These are phyloP conservation scores for Emmonsiellopsis sp. DNA, from an alignment of 2,329 filamentous ascomycete genomes.

Conservation along the genomic window DNA sequence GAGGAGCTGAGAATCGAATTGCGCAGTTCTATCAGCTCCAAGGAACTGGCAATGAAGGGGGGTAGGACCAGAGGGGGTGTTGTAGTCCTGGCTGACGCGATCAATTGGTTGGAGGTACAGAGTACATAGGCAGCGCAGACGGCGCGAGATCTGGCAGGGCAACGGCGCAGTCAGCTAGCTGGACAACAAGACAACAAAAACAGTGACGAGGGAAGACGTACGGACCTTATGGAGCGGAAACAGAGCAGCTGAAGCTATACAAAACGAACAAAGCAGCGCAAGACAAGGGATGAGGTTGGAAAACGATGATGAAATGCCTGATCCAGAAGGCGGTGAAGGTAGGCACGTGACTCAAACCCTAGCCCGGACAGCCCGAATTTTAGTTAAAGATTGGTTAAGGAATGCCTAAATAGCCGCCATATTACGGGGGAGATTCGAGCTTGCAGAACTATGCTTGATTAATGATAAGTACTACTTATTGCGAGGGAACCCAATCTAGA, in stretches of 20 bases:
- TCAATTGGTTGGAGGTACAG: not conserved
- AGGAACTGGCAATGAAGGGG: no score
- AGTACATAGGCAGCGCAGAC: not conserved
- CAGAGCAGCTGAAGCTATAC: not conserved
- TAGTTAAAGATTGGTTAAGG: not conserved
- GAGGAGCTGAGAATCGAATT: no score
- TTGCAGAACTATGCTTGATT: no score
- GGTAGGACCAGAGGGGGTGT: no score
- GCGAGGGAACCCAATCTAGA: no score
- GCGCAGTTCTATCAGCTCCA: no score
- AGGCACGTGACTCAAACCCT: not conserved
- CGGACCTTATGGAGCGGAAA: not conserved
- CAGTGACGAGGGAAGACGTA: not conserved
- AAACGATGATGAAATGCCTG: slow-evolving; percentile 1
- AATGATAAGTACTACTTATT: no score
- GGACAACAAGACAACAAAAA: not conserved
- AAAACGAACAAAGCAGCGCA: not conserved
- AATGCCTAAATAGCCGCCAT: not conserved
- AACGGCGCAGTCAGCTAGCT: not conserved
- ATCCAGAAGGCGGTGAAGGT: slow-evolving; percentile 7
- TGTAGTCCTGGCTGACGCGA: not conserved
- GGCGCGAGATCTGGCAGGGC: not conserved
- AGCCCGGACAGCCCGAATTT: not conserved
- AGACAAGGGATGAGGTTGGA: not conserved
- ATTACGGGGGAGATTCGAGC: not conserved